Evolutionary conservation across 1,139 yeast species (phyloP).

Genomic region (Candida smagusa): DNA sequence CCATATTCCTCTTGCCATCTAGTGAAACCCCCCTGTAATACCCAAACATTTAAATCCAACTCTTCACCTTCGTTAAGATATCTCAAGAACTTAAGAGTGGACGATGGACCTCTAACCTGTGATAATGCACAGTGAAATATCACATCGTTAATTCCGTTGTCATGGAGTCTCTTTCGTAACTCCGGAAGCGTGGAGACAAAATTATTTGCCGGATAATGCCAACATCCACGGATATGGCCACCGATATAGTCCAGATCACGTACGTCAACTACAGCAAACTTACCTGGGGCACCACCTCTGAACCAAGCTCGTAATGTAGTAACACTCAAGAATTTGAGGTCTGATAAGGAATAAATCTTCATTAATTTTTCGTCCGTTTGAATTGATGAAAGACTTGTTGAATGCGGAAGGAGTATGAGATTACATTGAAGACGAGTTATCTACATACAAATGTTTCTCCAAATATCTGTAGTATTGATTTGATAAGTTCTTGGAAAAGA

Average conservation of each 20-base stretch:
- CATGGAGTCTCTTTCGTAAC: constrained; percentile 34
- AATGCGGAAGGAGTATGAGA: neutral
- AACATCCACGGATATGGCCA: constrained; percentile 67
- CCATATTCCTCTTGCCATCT: constrained; percentile 81
- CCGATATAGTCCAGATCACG: constrained; percentile 70
- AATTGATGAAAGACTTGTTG: neutral
- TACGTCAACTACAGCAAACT: constrained; percentile 78
- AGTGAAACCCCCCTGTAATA: constrained; percentile 80
- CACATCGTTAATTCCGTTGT: constrained; percentile 44
- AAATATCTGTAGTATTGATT: no score
- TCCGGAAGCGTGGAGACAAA: constrained; percentile 43
- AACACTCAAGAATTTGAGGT: constrained; percentile 41
- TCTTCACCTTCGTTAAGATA: constrained; percentile 40
- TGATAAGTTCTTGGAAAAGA: no score
- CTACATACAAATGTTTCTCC: no score
- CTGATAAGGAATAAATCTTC: constrained; percentile 8
- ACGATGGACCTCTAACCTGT: constrained; percentile 86
- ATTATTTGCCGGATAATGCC: constrained; percentile 58
- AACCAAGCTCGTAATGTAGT: constrained; percentile 46
- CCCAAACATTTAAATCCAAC: constrained; percentile 55
- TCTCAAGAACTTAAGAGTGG: constrained; percentile 68
- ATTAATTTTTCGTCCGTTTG: neutral
- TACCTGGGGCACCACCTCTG: constrained; percentile 34
- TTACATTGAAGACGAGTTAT: no score
- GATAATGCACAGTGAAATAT: constrained; percentile 90